These are phyloP conservation scores for Lantana camara DNA, from an alignment of 257 asterid genomes.

Conservation along the genomic window DNA sequence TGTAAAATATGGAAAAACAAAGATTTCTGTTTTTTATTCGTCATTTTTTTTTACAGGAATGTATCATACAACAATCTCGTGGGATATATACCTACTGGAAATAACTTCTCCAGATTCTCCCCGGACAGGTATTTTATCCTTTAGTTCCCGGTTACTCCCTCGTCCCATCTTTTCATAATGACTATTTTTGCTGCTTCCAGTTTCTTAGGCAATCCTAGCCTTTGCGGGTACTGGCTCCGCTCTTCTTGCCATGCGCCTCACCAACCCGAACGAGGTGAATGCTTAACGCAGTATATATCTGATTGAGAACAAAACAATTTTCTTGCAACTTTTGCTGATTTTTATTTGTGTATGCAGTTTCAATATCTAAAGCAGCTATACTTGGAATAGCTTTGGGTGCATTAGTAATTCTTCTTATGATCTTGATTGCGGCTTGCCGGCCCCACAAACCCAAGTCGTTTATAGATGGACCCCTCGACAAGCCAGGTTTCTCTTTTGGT, in stretches of 20 bases:
- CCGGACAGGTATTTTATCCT: constrained; percentile 61
- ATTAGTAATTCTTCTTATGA: constrained; percentile 76
- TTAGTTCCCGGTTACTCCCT: not conserved
- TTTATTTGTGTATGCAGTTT: constrained; percentile 39
- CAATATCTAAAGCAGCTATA: constrained; percentile 91
- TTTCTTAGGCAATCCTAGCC: constrained; percentile 81
- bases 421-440: constrained; percentile 78
- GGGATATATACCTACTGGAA: constrained; percentile 81
- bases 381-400: constrained; percentile 92
- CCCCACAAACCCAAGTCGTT: constrained; percentile 63
- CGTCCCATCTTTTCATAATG: not conserved
- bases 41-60: constrained; percentile 48
- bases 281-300: too few species aligned
- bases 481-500: constrained; percentile 59
- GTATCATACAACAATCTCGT: constrained; percentile 80
- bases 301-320: too few species aligned
- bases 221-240: constrained; percentile 83
- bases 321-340: not conserved
- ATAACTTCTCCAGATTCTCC: constrained; percentile 85
- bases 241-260: constrained; percentile 64
- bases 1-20: not conserved
- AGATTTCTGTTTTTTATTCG: constrained; percentile 9
- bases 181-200: constrained; percentile 30
- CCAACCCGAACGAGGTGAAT: constrained; percentile 64
- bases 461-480: constrained; percentile 65